Percentiles rank a stretch among this genome's conserved stretches.
Evolutionary conservation across 2,329 filamentous ascomycete genomes (phyloP).

Genomic region (Trichoderma guizhouense): DNA sequence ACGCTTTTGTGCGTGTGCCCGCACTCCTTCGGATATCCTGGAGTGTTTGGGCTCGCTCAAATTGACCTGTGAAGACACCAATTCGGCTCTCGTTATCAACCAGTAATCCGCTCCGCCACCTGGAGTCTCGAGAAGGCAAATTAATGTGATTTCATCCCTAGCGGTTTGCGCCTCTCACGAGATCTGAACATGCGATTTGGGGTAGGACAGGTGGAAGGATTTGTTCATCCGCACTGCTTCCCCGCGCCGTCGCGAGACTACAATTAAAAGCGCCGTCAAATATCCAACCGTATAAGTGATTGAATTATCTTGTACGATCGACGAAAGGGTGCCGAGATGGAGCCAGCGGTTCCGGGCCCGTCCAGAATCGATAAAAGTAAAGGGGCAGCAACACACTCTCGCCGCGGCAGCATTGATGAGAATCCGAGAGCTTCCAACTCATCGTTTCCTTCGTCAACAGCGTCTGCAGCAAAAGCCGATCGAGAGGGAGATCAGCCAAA

Average conservation of each 20-base stretch:
- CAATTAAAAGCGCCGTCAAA: not conserved
- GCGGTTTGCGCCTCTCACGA: not conserved
- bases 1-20: not conserved
- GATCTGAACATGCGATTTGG: not conserved
- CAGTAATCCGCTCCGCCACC: not conserved
- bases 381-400: not conserved
- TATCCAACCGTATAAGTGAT: not conserved
- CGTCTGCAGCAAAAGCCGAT: not conserved
- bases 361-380: not conserved
- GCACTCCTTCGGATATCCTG: not conserved
- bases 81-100: not conserved
- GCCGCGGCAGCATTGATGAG: conserved; percentile 8
- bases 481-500: not conserved
- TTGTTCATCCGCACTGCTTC: not conserved
- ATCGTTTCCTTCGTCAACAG: not conserved
- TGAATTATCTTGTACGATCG: not conserved
- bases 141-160: not conserved
- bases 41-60: not conserved
- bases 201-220: not conserved
- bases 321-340: not conserved
- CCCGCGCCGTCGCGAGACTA: not conserved
- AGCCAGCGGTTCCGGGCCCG: not conserved
- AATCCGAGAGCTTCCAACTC: not conserved
- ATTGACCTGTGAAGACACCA: not conserved
- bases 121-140: not conserved